A percentile compares a stretch with the other conserved stretches of the same genome.
phyloP scores from a whole-genome alignment of 1,139 yeast genomes.

The Geotrichum klebahnii region DNA sequence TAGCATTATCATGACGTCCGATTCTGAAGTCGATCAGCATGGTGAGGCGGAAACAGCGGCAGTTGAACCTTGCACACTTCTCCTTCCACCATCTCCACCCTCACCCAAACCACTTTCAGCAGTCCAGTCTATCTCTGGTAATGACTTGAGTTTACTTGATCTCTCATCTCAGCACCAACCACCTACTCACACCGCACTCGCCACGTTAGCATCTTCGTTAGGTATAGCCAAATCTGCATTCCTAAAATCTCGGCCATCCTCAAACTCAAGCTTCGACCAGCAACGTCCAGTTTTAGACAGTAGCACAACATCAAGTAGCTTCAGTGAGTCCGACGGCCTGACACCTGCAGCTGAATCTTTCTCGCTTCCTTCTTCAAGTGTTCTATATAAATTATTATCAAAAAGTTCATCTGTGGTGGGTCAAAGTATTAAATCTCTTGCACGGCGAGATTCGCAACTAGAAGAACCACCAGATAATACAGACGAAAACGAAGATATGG shows the following conservation, averaged over 20 bases:
- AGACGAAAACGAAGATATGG: not conserved
- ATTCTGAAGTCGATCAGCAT: not conserved
- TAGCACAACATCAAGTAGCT: not conserved
- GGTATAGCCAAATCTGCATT: conserved; percentile 3
- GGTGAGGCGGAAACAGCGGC: not conserved
- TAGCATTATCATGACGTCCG: too few relatives aligned
- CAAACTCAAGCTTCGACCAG: not conserved
- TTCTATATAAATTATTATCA: not conserved
- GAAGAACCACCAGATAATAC: not conserved
- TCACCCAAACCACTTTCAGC: conserved; percentile 9
- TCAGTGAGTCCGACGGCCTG: not conserved
- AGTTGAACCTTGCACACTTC: not conserved
- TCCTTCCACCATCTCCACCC: conserved; percentile 9
- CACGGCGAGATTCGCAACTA: not conserved
- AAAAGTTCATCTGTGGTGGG: conserved; percentile 3
- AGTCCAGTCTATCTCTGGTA: not conserved
- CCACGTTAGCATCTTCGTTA: conserved; percentile 8
- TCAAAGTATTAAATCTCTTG: conserved; percentile 2
- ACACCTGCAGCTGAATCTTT: not conserved
- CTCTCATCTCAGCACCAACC: conserved; percentile 5
- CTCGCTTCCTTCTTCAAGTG: not conserved
- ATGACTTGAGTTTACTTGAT: not conserved
- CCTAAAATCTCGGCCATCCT: not conserved
- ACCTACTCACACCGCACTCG: conserved; percentile 3
- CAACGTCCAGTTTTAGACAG: not conserved